Base-by-base conservation (phyloP, 2,329 filamentous ascomycete genomes). In the Alternaria solani region DNA sequence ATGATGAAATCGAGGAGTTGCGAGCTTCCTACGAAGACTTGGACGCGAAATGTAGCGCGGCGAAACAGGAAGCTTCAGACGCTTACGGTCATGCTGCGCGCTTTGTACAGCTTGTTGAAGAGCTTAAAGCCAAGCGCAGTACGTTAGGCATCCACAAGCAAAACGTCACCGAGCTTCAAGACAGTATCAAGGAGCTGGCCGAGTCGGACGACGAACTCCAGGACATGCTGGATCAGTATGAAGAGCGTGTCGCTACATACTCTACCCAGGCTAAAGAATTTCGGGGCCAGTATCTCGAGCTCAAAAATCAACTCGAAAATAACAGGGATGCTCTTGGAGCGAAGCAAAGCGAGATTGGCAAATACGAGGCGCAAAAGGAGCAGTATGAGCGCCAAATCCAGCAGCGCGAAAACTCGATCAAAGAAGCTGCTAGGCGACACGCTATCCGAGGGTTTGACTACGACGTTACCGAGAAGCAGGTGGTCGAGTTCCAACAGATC, bases 391-490 rank as follows among this genome's bases (percentile, higher is more conserved):
- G 90, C 4, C 91, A 97, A 66, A 76, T 97, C 4, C 83, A 87
- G 67, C 83, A 86, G 44, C 90, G 94, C 39, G 85, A 90, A 70
- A 84, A 86, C 9, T 86, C 96, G 76, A 88, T 97, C 56, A 92
- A 89, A 65, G 89, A 94, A 58, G 88, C 92, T 38, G 93, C 94
- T 16, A 85, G 87, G 46, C 84, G 84, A 26, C 91, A 97, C 77
- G 89, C 87, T 59, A 91, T 99, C 63, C 89, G 92, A 34, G 94
- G 94, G 0, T 97, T 91, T 72, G 93, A 97, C 64, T 87, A 89
- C 20, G 88, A 93, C 12, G 81, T 97, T 44, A 88, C 89, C 32
- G 91, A 96, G 55, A 83, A 82, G 28, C 87, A 92, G 56, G 89
- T 96, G 38, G 83, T 86, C 39, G 85, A 89, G 2, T 98, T 98